These are phyloP conservation scores for Elsinoe fawcettii DNA, from an alignment of 2,329 filamentous ascomycete genomes.

Conservation along the genomic window DNA sequence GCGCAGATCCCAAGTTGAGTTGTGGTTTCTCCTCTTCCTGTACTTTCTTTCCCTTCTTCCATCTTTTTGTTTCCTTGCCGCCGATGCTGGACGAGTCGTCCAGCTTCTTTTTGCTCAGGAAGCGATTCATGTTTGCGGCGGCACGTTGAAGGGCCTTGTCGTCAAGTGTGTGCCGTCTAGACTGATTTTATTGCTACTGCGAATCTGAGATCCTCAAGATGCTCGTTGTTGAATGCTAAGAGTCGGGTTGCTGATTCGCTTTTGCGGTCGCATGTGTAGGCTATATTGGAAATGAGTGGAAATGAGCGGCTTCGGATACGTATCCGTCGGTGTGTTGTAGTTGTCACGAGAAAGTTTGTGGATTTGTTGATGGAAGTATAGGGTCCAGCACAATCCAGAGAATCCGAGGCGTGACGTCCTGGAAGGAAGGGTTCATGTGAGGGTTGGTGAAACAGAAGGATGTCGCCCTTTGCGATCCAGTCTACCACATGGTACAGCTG, in stretches of 20 bases:
- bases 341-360: background rate
- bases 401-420: constrained; percentile 3
- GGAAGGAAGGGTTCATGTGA: background rate
- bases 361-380: background rate
- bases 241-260: background rate
- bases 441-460: constrained; percentile 1
- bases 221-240: background rate
- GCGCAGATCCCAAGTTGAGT: constrained; percentile 62
- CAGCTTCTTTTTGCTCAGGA: constrained; percentile 63
- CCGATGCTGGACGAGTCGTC: constrained; percentile 44
- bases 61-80: constrained; percentile 23
- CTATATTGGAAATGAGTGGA: constrained; percentile 9
- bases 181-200: background rate
- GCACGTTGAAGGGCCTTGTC: background rate
- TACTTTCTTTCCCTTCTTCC: constrained; percentile 43
- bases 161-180: background rate
- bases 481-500: constrained; percentile 5
- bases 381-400: background rate
- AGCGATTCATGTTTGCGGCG: constrained; percentile 59
- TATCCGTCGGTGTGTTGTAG: constrained; percentile 1
- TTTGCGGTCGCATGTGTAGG: constrained; percentile 1
- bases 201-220: background rate
- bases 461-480: background rate
- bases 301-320: constrained; percentile 2
- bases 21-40: constrained; percentile 51